Base-by-base conservation (phyloP, 139 green algal species). In the Haematococcus sp. region DNA sequence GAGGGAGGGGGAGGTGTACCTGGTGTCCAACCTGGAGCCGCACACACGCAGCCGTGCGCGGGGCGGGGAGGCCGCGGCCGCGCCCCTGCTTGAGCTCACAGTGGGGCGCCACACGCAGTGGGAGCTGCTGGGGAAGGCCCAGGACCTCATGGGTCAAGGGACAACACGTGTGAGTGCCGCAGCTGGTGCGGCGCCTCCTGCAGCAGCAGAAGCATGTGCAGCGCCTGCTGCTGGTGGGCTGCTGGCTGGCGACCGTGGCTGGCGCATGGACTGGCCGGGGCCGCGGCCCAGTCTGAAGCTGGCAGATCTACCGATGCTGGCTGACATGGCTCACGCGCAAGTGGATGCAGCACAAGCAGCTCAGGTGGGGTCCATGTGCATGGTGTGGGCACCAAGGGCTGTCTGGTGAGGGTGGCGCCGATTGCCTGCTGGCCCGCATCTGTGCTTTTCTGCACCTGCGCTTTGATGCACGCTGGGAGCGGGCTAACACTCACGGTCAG, bases 1-100 rank as follows among this genome's bases (percentile, higher is more conserved):
- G n/a, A 30, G 22, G 23, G 58, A 65, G 11, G 58, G 58, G n/a
- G 58, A n/a, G 60, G 71, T 77, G 46, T 68, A 51, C 31, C 33
- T 68, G 33, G 61, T 68, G 13, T 51, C 61, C 4, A 4, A 30
- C 33, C 33, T 51, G 32, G 32, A 54, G 61, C 61, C 61, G 4
- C n/a, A 2, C 20, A 5, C 17, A 49, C 40, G 31, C 31, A 68
- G 61, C 33, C 33, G 17, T 40, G n/a, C 58, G 34, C 28, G n/a
- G 30, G 30, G 58, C n/a, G 11, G 58, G 58, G 58, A 49, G 7
- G 40, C 7, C 40, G 11, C 40, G 40, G 40, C 7, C 40, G 40
- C 7, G 40, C 40, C 7, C 4, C n/a, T 65, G 58, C 23, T 65
- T 16, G 58, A 65, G 58, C 58, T 65, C 7, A 34, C n/a, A 30